phyloP scores from a whole-genome alignment of 352 stramenopile species.

The Globisporangium cylindrosporum region DNA sequence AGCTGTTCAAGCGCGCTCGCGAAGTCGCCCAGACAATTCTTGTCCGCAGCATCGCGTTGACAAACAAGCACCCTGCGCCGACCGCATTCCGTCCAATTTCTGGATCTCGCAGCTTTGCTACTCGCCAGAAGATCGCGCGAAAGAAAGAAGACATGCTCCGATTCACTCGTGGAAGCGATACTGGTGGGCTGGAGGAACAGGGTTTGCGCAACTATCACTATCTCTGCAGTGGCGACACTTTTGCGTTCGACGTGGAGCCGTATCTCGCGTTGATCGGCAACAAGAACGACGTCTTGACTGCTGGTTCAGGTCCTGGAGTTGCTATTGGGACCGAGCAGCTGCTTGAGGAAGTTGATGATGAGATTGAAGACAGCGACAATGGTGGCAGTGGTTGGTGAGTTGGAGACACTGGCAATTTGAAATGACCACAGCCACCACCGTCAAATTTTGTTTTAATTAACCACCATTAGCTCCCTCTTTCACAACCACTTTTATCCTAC shows the following conservation, averaged over 20 bases:
- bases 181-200: not conserved
- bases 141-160: constrained; percentile 41
- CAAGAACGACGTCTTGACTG: not conserved
- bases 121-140: constrained; percentile 41
- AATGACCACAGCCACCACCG: constrained; percentile 4
- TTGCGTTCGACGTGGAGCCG: constrained; percentile 67
- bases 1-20: constrained; percentile 60
- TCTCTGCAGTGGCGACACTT: constrained; percentile 52
- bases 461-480: not conserved
- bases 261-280: constrained; percentile 48
- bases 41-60: constrained; percentile 60
- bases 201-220: constrained; percentile 12
- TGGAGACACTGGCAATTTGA: constrained; percentile 29
- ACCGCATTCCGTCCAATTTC: constrained; percentile 75
- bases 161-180: constrained; percentile 20
- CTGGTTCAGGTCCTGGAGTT: not conserved
- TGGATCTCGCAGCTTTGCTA: constrained; percentile 43
- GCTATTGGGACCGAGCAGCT: not conserved
- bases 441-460: not conserved
- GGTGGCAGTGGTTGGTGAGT: constrained; percentile 18
- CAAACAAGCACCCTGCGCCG: constrained; percentile 63
- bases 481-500: not conserved
- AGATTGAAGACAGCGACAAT: constrained; percentile 66
- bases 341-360: constrained; percentile 45
- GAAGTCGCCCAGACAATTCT: constrained; percentile 53